Evolutionary conservation across 208 protist species (phyloP).

Genomic region (Acanthamoeba culbertsoni): DNA sequence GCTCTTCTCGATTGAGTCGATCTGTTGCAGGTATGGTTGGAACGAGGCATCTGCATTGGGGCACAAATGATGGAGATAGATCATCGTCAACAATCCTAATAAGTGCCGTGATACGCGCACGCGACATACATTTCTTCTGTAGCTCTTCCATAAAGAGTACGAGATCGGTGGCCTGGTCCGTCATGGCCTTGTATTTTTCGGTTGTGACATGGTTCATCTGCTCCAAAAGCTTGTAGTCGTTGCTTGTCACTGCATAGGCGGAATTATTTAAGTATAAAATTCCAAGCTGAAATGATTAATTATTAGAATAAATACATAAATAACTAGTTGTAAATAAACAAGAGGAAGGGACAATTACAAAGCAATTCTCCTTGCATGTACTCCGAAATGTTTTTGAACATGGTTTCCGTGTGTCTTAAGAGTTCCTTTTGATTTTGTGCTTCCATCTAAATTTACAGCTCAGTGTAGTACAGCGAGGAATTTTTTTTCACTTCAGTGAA

Average conservation of each 20-base stretch:
- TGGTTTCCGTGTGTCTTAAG: background rate
- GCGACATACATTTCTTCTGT: conserved; percentile 54
- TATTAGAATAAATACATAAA: background rate
- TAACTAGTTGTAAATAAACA: background rate
- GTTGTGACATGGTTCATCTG: conserved; percentile 48
- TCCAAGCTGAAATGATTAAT: background rate
- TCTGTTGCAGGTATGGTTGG: conserved; percentile 40
- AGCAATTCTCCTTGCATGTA: conserved; percentile 37
- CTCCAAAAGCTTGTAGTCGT: conserved; percentile 55
- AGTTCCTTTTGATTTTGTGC: conserved; percentile 6
- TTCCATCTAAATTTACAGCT: background rate
- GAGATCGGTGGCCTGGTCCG: conserved; percentile 43
- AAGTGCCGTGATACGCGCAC: background rate
- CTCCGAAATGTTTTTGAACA: conserved; percentile 37
- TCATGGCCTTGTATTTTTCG: conserved; percentile 50
- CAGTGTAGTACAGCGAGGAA: background rate
- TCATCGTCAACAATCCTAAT: background rate
- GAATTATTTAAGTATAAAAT: background rate
- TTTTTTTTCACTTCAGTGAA: background rate
- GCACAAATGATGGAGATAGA: too few relatives aligned
- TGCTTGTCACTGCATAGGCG: background rate
- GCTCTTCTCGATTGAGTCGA: conserved; percentile 14
- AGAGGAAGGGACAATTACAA: background rate
- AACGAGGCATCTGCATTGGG: background rate
- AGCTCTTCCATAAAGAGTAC: conserved; percentile 49